Percentiles rank a stretch among this genome's conserved stretches.
These are phyloP conservation scores for Alternaria arbusti DNA, from an alignment of 2,329 filamentous ascomycete genomes.

Conservation along the genomic window DNA sequence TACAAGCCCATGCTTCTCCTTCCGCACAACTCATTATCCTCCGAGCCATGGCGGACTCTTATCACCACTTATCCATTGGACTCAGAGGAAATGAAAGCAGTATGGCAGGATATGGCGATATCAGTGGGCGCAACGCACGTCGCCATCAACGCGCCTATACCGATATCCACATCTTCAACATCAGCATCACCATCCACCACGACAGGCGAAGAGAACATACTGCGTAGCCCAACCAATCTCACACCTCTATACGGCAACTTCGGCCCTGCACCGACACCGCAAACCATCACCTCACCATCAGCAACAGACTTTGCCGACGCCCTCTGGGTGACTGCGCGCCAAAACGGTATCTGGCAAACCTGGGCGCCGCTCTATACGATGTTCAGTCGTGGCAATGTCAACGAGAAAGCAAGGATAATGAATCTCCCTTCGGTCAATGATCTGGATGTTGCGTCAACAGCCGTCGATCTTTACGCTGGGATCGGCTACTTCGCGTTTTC, in stretches of 20 bases:
- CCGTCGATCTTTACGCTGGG: slow-evolving; percentile 85
- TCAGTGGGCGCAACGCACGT: slow-evolving; percentile 61
- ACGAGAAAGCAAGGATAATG: slow-evolving; percentile 82
- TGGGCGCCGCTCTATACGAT: slow-evolving; percentile 93
- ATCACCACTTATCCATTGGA: slow-evolving; percentile 29
- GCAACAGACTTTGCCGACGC: slow-evolving; percentile 66
- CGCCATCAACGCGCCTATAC: slow-evolving; percentile 65
- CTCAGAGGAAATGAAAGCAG: slow-evolving; percentile 32
- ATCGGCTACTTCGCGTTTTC: slow-evolving; percentile 94
- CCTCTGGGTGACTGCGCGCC: slow-evolving; percentile 79
- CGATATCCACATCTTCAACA: slow-evolving; percentile 27
- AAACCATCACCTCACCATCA: slow-evolving; percentile 30
- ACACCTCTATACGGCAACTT: slow-evolving; percentile 77
- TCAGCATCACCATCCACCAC: background rate
- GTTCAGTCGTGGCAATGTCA: slow-evolving; percentile 91
- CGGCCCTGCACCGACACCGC: slow-evolving; percentile 56
- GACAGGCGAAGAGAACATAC: slow-evolving; percentile 61
- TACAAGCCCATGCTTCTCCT: slow-evolving; percentile 66
- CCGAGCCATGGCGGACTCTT: slow-evolving; percentile 42
- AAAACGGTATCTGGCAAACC: slow-evolving; percentile 77
- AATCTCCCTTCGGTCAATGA: slow-evolving; percentile 44
- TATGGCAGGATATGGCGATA: slow-evolving; percentile 38
- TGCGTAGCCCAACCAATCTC: slow-evolving; percentile 75
- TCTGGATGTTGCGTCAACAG: slow-evolving; percentile 30
- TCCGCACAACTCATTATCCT: slow-evolving; percentile 54